phyloP scores from a whole-genome alignment of 805 yeast genomes.

The Starmerella lactis-condensi region DNA sequence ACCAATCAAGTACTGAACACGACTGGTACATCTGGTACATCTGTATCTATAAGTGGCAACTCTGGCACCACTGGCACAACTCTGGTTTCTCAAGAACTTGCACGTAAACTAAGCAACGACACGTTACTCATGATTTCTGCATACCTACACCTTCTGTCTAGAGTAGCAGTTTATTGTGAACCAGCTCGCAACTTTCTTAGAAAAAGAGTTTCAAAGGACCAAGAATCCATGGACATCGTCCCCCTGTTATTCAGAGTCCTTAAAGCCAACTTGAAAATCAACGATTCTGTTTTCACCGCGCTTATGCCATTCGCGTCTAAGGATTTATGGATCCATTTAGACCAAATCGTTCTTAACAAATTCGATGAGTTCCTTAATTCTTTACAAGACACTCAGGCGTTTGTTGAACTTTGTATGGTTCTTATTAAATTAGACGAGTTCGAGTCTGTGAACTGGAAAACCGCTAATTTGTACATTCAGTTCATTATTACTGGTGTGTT shows the following conservation, averaged over 20 bases:
- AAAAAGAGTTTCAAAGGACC: neutral
- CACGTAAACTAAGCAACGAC: conserved; percentile 41
- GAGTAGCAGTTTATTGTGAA: conserved; percentile 30
- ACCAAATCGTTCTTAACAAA: conserved; percentile 14
- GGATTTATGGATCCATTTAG: conserved; percentile 10
- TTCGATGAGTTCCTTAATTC: conserved; percentile 32
- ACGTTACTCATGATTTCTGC: conserved; percentile 58
- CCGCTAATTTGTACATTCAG: conserved; percentile 34
- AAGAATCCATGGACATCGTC: conserved; percentile 13
- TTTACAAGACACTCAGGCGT: conserved; percentile 41
- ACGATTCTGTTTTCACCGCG: conserved; percentile 39
- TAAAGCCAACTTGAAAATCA: conserved; percentile 30
- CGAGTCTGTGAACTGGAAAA: neutral
- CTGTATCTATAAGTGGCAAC: no score
- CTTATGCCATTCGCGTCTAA: conserved; percentile 23
- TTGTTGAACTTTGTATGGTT: conserved; percentile 34
- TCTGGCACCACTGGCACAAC: no score
- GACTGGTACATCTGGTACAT: no score
- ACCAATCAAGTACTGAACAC: no score
- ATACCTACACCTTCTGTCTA: conserved; percentile 44
- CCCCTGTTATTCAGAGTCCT: conserved; percentile 30
- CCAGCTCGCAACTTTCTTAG: conserved; percentile 15
- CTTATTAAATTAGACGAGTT: conserved; percentile 17
- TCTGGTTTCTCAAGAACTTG: no score
- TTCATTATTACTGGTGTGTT: conserved; percentile 52